phyloP scores from a whole-genome alignment of 2,329 filamentous ascomycete genomes.

The Monosporascus sp. region DNA sequence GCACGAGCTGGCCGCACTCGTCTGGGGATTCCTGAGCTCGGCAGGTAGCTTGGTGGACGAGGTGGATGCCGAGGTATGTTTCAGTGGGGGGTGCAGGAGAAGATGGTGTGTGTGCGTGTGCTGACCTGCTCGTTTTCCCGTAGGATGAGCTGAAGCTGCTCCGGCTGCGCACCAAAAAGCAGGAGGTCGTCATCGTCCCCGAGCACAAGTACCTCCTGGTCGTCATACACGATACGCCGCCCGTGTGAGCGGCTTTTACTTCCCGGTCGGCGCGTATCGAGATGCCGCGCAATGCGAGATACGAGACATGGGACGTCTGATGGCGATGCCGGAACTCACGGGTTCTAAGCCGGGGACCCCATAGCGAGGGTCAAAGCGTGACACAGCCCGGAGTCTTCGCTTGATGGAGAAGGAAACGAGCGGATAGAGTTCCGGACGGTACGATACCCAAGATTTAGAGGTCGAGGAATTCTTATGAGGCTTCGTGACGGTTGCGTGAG shows the following conservation, averaged over 20 bases:
- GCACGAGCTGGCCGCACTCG: constrained; percentile 68
- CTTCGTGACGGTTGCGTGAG: not conserved
- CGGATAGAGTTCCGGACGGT: constrained; percentile 14
- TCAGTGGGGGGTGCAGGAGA: no score
- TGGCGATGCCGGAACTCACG: no score
- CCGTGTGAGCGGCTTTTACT: constrained; percentile 39
- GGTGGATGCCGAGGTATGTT: constrained; percentile 61
- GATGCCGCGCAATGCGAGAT: not conserved
- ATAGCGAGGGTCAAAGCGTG: no score
- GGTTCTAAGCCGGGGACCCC: no score
- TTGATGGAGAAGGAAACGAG: no score
- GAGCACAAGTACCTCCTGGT: constrained; percentile 74
- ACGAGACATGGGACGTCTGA: not conserved
- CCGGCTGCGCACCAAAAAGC: constrained; percentile 74
- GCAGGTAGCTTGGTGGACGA: constrained; percentile 66
- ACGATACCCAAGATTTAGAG: constrained; percentile 20
- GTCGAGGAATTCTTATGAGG: constrained; percentile 2
- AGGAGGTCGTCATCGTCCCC: constrained; percentile 78
- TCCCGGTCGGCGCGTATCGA: no score
- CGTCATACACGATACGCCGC: constrained; percentile 75
- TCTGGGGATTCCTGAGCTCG: constrained; percentile 68
- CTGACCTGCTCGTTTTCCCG: not conserved
- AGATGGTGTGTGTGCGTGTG: not conserved
- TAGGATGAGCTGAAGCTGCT: constrained; percentile 73
- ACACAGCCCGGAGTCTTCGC: no score